These are phyloP conservation scores for Saccharomyces hybrid DNA, from an alignment of 1,139 yeast species.

Conservation along the genomic window DNA sequence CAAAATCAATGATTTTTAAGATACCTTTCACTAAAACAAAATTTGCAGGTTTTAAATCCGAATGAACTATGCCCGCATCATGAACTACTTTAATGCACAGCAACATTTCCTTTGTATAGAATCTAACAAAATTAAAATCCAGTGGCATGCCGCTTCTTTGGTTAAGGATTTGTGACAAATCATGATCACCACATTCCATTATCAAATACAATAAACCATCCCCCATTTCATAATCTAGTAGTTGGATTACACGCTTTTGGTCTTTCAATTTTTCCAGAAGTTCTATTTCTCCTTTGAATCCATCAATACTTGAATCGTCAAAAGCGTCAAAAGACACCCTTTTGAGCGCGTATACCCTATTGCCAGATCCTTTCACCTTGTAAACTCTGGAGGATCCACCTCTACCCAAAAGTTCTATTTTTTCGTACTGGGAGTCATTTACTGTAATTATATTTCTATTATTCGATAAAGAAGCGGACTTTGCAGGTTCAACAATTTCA, in stretches of 20 bases:
- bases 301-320: slow-evolving; percentile 63
- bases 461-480: slow-evolving; percentile 6
- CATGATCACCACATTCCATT: slow-evolving; percentile 96
- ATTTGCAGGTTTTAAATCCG: slow-evolving; percentile 94
- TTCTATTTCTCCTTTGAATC: slow-evolving; percentile 87
- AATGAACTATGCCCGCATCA: slow-evolving; percentile 80
- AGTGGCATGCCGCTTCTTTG: slow-evolving; percentile 47
- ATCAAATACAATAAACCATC: slow-evolving; percentile 62
- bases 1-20: slow-evolving; percentile 87
- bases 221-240: slow-evolving; percentile 65
- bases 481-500: slow-evolving; percentile 25
- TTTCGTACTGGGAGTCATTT: slow-evolving; percentile 62
- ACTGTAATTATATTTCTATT: slow-evolving; percentile 32
- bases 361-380: slow-evolving; percentile 56
- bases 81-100: slow-evolving; percentile 87
- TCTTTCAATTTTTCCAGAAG: slow-evolving; percentile 53
- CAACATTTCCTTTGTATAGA: slow-evolving; percentile 71
- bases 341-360: slow-evolving; percentile 69
- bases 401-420: slow-evolving; percentile 72
- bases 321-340: slow-evolving; percentile 75
- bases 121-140: slow-evolving; percentile 74
- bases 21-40: slow-evolving; percentile 80
- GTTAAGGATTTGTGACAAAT: slow-evolving; percentile 73
- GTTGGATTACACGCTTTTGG: slow-evolving; percentile 67
- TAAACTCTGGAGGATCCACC: slow-evolving; percentile 95